Percentiles rank a stretch among this genome's conserved stretches.
Conservation (phyloP, 1,284 basidiomycete species). For the Agaricales sp. region DNA sequence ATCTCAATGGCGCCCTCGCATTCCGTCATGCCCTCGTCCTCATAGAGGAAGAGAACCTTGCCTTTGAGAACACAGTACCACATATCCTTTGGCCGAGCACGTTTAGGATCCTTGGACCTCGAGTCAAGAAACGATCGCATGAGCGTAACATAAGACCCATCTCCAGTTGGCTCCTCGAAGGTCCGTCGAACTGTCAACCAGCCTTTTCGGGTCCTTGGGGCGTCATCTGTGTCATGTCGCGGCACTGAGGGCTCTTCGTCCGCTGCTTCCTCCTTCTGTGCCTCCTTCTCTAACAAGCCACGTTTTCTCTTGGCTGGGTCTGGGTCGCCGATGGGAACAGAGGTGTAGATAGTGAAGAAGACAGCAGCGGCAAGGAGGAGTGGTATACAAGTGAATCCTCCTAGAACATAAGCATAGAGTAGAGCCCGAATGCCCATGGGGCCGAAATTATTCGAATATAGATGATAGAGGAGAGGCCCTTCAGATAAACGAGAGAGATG, state of each 20-base stretch:
- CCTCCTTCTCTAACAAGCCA: conserved; percentile 18
- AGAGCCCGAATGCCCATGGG: conserved; percentile 55
- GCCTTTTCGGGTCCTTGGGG: conserved; percentile 59
- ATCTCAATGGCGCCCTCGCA: conserved; percentile 82
- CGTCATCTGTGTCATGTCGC: conserved; percentile 34
- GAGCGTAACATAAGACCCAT: conserved; percentile 59
- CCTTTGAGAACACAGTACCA: conserved; percentile 88
- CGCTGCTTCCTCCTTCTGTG: conserved; percentile 18
- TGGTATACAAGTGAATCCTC: conserved; percentile 81
- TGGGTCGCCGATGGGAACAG: conserved; percentile 58
- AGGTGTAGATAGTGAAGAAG: conserved; percentile 63
- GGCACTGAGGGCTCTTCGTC: conserved; percentile 16
- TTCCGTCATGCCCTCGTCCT: conserved; percentile 80
- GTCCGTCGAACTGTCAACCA: conserved; percentile 83
- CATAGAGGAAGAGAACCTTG: conserved; percentile 82
- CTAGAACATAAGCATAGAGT: conserved; percentile 76
- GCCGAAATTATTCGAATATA: no score
- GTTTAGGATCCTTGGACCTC: conserved; percentile 69
- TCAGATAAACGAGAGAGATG: no score
- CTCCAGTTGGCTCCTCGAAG: conserved; percentile 54
- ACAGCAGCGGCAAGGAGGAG: conserved; percentile 48
- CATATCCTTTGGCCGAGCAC: conserved; percentile 74
- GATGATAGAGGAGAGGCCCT: no score
- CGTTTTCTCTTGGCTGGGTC: conserved; percentile 34
- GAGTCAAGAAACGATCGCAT: conserved; percentile 66